phyloP scores from a whole-genome alignment of 225 moss, liverwort and hornwort genomes.

The Bryum argenteum region DNA sequence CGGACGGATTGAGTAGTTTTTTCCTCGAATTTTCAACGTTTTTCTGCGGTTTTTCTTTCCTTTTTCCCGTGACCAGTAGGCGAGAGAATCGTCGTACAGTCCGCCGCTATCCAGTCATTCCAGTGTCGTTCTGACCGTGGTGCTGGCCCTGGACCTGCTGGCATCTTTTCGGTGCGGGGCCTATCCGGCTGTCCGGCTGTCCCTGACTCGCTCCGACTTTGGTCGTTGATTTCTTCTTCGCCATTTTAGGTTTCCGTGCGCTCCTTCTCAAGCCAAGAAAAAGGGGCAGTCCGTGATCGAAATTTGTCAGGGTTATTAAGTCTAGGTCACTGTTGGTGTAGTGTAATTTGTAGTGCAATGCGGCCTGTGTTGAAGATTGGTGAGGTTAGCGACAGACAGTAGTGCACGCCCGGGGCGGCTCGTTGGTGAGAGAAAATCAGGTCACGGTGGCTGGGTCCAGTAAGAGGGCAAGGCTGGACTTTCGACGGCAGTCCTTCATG shows the following conservation, averaged over 20 bases:
- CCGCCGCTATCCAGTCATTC: slow-evolving; percentile 37
- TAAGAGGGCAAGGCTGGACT: slow-evolving; percentile 77
- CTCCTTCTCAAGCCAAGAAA: too few relatives aligned
- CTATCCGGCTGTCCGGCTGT: slow-evolving; percentile 1
- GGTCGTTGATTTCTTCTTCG: slow-evolving; percentile 20
- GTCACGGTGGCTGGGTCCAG: slow-evolving; percentile 79
- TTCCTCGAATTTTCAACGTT: not conserved
- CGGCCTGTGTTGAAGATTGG: not conserved
- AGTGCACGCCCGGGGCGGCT: slow-evolving; percentile 28
- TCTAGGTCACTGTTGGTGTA: not conserved
- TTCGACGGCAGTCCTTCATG: slow-evolving; percentile 77
- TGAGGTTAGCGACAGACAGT: not conserved
- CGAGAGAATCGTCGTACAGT: slow-evolving; percentile 20
- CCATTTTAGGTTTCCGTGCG: slow-evolving; percentile 21
- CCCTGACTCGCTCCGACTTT: slow-evolving; percentile 13
- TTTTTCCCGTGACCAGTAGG: not conserved
- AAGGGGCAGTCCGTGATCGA: not conserved
- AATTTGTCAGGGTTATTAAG: not conserved
- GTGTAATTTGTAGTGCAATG: not conserved
- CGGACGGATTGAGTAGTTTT: not conserved
- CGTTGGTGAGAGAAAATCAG: slow-evolving; percentile 15
- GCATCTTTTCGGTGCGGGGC: slow-evolving; percentile 22
- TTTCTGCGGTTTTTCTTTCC: not conserved
- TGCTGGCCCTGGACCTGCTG: not conserved
- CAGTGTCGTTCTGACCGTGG: slow-evolving; percentile 33